Evolutionary conservation across 140 eudicot species (phyloP).

Genomic region (Stevia rebaudiana): DNA sequence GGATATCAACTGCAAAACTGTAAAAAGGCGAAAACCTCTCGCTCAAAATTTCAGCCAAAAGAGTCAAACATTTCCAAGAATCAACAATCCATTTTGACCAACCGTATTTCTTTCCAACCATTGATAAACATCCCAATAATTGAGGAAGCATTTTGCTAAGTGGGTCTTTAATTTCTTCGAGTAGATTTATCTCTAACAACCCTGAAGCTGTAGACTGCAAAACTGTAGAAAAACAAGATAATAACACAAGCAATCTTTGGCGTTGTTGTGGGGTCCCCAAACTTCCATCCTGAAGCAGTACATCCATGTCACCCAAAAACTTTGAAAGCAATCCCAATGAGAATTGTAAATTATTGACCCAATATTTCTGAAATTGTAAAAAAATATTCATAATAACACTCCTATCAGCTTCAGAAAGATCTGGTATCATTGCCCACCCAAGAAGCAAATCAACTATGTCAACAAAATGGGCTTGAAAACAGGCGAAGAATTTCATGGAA

Average conservation of each 20-base stretch:
- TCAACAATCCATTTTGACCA: conserved; percentile 95
- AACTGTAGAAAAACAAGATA: conserved; percentile 90
- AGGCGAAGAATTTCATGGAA: conserved; percentile 75
- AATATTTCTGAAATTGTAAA: conserved; percentile 96
- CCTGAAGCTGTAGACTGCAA: conserved; percentile 95
- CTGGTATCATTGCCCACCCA: conserved; percentile 99
- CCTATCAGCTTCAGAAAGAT: conserved; percentile 78
- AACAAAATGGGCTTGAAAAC: conserved; percentile 89
- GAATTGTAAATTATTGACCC: conserved; percentile 92
- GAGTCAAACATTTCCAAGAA: conserved; percentile 98
- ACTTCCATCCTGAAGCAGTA: conserved; percentile 78
- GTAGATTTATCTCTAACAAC: conserved; percentile 76
- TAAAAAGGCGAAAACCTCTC: conserved; percentile 79
- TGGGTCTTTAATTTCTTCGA: conserved; percentile 77
- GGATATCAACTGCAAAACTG: conserved; percentile 68
- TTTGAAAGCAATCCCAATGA: conserved; percentile 86
- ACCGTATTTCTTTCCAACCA: conserved; percentile 85
- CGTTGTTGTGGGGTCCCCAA: conserved; percentile 86
- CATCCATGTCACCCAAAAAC: conserved; percentile 98
- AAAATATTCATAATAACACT: conserved; percentile 85
- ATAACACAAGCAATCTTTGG: conserved; percentile 72
- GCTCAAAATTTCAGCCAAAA: conserved; percentile 90
- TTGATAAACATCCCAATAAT: conserved; percentile 69
- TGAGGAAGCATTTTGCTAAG: conserved; percentile 81
- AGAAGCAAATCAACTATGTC: conserved; percentile 98